Base-by-base conservation (phyloP, 345 rosid genomes). In the Lumnitzera littorea region DNA sequence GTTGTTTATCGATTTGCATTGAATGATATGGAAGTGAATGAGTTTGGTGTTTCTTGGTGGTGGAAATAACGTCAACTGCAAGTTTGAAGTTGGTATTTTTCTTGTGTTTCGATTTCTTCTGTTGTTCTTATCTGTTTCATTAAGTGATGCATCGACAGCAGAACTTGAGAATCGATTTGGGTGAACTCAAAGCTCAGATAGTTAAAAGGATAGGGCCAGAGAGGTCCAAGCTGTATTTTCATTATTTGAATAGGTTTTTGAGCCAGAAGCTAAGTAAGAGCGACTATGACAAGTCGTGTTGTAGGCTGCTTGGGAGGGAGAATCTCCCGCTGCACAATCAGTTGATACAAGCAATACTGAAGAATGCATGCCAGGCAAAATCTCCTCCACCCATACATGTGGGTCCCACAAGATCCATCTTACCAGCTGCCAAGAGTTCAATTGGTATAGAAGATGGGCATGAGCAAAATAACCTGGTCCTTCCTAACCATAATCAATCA, bases 141-240 rank as follows among this genome's bases (percentile, higher is more conserved):
- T 74, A 75, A 78, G 81, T 77, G 67, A 92, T 89, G 96, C 91
- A 80, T 73, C 87, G 80, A 51, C 86, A 70, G 68, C 91, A 82
- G 73, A 75, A 83, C 76, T 72, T 80, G 57, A 85, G 97, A 74
- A 71, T 84, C 62, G 87, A 94, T 74, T 75, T 91, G 66, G 76
- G 51, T 15, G 82, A 72, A 46, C 61, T 78, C 62, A 78, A 66
- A 67, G 47, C 67, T 62, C 76, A 63, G 51, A 72, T 78, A 24
- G 50, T 74, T 24, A 66, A 69, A 68, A 78, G 62, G 71, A 54
- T 78, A 43, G 82, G 82, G 47, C 57, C 46, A 0, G 76, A 72
- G 66, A 74, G 67, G 64, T 63, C 76, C 23, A 72, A 71, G 13
- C 58, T 62, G 60, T 78, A 78, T 61, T 78, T 78, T 59, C 66